These are phyloP conservation scores for Sungouiozyma ichnusensis DNA, from an alignment of 805 yeast genomes.

Conservation along the genomic window DNA sequence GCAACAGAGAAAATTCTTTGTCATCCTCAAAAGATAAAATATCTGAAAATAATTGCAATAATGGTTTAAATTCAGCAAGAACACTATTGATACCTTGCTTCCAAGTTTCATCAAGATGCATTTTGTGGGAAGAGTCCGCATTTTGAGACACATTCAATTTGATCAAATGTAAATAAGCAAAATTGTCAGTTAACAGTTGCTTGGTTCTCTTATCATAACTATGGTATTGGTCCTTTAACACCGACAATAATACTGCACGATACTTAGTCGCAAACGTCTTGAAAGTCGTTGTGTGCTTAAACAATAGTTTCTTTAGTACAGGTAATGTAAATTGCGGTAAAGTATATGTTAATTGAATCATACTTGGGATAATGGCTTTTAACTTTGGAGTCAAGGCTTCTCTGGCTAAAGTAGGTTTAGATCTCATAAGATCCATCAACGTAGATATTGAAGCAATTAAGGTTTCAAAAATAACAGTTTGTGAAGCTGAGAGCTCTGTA, in stretches of 20 bases:
- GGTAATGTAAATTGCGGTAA: conserved; percentile 31
- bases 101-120: conserved; percentile 37
- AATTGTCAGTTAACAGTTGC: conserved; percentile 35
- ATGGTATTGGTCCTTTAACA: conserved; percentile 29
- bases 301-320: conserved; percentile 35
- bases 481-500: conserved; percentile 12
- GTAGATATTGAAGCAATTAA: conserved; percentile 23
- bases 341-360: conserved; percentile 37
- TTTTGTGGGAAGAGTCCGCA: conserved; percentile 25
- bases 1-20: conserved; percentile 33
- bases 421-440: conserved; percentile 42
- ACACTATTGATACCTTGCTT: conserved; percentile 37
- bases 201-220: conserved; percentile 34
- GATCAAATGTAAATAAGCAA: conserved; percentile 46
- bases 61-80: conserved; percentile 44
- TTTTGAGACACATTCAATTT: conserved; percentile 33
- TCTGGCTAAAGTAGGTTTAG: conserved; percentile 75
- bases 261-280: conserved; percentile 65
- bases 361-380: conserved; percentile 45
- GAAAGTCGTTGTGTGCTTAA: conserved; percentile 64
- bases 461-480: conserved; percentile 19
- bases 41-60: conserved; percentile 46
- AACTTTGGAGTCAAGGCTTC: conserved; percentile 76
- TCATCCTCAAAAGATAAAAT: conserved; percentile 51
- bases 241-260: conserved; percentile 34